Base-by-base conservation (phyloP, 2,329 filamentous ascomycete species). In the Fusarium buxicola region DNA sequence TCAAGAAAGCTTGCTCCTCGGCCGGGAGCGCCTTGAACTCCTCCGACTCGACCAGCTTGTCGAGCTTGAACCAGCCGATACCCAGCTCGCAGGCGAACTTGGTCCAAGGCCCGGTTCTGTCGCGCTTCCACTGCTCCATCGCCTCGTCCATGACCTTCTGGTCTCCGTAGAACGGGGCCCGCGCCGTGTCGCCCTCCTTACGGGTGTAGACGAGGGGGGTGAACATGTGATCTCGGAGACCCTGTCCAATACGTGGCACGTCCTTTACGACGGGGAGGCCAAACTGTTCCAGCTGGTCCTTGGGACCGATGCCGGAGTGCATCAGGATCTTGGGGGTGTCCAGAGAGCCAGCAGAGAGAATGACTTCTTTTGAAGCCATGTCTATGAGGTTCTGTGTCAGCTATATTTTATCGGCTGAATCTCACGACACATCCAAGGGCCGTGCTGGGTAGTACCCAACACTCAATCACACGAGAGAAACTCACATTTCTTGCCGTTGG, bases 11-110 rank as follows among this genome's bases (percentile, higher is more conserved):
- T 63, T 83, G 78, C 9, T 79, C 75, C 1, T 75, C 52, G 1
- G 61, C 50, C 0, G 84, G 80, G 0, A 89, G 75, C 2, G 72
- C 78, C 35, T 80, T 71, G 68, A 86, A 87, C 65, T 89, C 83
- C 0, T 76, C 62, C 0, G 76, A 78, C 1, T 71, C 51, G 1
- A 74, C 66, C 3, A 86, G 66, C 2, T 65, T 63, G 7, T 79
- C 75, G 0, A 78, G 74, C 68, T 82, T 81, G 68, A 80, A 78
- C 70, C 72, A 83, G 4, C 79, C 80, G 32, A 82, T 77, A 8
- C 74, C 73, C 7, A 74, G 55, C 35, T 75, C 70, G 51, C 77
- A 79, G 5, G 74, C 77, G 28, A 75, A 76, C 51, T 76, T 77
- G 7, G 75, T 66, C 75, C 78, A 79, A 0, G 73, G 68, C 0